Conservation (phyloP, 1,139 yeast genomes). For the Geotrichum europaeum region DNA sequence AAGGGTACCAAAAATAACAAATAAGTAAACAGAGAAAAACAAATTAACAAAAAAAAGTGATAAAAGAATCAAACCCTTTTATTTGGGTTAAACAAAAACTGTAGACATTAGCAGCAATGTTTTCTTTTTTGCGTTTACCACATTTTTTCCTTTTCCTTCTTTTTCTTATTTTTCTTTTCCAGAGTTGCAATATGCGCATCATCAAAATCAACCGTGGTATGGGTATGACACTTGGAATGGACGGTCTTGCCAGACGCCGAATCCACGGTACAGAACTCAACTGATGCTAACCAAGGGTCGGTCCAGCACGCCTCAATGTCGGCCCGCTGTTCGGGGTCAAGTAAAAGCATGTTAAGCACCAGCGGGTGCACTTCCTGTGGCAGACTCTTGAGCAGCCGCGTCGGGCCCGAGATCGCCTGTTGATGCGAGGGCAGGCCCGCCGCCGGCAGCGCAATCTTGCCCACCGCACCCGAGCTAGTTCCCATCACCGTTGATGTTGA, state of each 20-base stretch:
- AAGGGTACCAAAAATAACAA: no score
- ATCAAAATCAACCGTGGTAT: constrained; percentile 84
- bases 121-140: constrained; percentile 27
- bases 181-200: constrained; percentile 94
- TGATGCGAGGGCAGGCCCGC: constrained; percentile 16
- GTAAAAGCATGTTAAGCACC: constrained; percentile 32
- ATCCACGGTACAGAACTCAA: constrained; percentile 45
- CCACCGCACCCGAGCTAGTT: not conserved
- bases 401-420: constrained; percentile 22
- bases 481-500: constrained; percentile 1
- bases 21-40: no score
- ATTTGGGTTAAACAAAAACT: no score
- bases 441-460: constrained; percentile 8
- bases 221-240: constrained; percentile 54
- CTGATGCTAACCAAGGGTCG: constrained; percentile 66
- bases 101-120: not conserved
- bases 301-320: constrained; percentile 74
- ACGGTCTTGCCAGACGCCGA: constrained; percentile 33
- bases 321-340: constrained; percentile 48
- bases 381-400: constrained; percentile 31
- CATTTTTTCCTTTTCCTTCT: constrained; percentile 36
- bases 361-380: constrained; percentile 34
- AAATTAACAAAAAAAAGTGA: no score
- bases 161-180: constrained; percentile 51
- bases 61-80: no score